These are phyloP conservation scores for Vitis rotundifolia DNA, from an alignment of 164 flowering plant species.

Conservation along the genomic window DNA sequence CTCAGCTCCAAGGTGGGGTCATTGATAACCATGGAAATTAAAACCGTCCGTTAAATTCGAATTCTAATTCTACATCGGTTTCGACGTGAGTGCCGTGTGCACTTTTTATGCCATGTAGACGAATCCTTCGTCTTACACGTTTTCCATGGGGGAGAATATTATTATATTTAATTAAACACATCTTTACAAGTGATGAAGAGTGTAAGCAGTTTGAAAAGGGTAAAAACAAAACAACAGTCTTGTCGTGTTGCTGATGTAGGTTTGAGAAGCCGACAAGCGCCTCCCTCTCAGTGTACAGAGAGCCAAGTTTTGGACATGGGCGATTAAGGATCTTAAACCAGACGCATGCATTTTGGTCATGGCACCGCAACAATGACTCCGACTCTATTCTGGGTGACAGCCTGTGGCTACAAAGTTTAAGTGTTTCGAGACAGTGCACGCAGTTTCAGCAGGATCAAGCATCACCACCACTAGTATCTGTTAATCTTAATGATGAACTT, in stretches of 20 bases:
- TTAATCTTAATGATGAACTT: conserved; percentile 28
- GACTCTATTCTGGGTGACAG: conserved; percentile 44
- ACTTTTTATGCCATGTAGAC: no score
- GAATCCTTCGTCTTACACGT: no score
- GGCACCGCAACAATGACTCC: conserved; percentile 82
- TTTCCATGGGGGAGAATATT: no score
- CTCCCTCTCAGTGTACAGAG: conserved; percentile 55
- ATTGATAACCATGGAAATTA: no score
- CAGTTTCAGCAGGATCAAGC: not conserved
- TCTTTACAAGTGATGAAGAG: no score
- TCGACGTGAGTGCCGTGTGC: no score
- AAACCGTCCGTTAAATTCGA: no score
- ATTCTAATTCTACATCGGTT: no score
- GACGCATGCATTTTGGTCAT: conserved; percentile 79
- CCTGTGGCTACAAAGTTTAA: conserved; percentile 56
- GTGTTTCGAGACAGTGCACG: conserved; percentile 16
- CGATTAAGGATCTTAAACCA: conserved; percentile 48
- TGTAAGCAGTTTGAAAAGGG: no score
- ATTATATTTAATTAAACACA: no score
- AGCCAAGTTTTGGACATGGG: conserved; percentile 91
- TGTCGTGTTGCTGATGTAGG: conserved; percentile 25
- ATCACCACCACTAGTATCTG: not conserved
- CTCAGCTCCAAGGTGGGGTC: no score
- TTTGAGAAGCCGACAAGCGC: conserved; percentile 47
- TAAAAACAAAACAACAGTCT: no score